phyloP scores from a whole-genome alignment of 306 rosid genomes.

The Cyclanthera cordifolia region DNA sequence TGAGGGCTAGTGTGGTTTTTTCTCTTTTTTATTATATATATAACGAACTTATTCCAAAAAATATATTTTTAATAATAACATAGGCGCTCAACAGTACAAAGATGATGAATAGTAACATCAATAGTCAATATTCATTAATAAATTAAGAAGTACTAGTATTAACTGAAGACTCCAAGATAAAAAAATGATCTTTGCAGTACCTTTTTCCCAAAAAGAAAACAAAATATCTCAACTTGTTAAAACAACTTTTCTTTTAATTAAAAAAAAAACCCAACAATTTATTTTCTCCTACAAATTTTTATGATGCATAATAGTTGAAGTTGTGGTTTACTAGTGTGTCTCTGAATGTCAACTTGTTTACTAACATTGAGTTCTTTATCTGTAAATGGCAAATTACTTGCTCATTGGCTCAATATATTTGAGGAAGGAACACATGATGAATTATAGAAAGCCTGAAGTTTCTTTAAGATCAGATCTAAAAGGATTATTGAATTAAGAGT shows the following conservation, averaged over 20 bases:
- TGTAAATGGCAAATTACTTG: background rate
- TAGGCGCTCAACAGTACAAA: background rate
- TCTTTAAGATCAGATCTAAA: background rate
- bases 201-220: background rate
- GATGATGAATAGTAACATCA: background rate
- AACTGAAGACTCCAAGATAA: background rate
- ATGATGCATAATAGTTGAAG: background rate
- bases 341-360: background rate
- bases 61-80: no score
- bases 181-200: background rate
- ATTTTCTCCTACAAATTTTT: background rate
- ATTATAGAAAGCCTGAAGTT: background rate
- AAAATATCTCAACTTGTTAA: background rate
- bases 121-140: background rate
- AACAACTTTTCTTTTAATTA: background rate
- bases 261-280: background rate
- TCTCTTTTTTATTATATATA: no score
- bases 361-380: background rate
- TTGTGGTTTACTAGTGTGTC: background rate
- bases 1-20: background rate
- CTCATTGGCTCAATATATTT: background rate
- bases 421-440: background rate
- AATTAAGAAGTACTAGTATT: background rate
- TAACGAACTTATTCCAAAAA: background rate
- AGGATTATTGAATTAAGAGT: background rate